These are phyloP conservation scores for Carex pumila DNA, from an alignment of 176 grass and related monocot genomes.

Conservation along the genomic window DNA sequence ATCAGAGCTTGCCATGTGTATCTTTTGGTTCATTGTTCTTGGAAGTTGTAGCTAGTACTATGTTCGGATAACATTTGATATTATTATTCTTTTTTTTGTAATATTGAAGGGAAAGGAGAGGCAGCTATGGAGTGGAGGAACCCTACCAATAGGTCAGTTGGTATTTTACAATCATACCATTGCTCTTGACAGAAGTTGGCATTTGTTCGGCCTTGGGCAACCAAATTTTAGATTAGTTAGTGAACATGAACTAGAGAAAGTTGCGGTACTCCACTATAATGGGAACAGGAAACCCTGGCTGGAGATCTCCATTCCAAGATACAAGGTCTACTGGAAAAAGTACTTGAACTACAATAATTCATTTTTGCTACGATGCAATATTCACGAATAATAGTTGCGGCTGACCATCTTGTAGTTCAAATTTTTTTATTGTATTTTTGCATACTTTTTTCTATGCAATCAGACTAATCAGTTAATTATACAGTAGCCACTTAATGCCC, in stretches of 20 bases:
- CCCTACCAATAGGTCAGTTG: slow-evolving; percentile 59
- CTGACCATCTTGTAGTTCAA: not conserved
- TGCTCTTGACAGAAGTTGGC: slow-evolving; percentile 58
- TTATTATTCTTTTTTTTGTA: not conserved
- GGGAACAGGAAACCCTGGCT: slow-evolving; percentile 79
- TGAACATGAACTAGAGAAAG: slow-evolving; percentile 40
- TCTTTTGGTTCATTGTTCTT: not conserved
- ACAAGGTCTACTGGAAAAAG: slow-evolving; percentile 61
- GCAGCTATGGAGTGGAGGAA: slow-evolving; percentile 64
- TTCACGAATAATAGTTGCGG: slow-evolving; percentile 38
- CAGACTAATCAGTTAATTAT: not conserved
- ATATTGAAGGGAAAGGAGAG: slow-evolving; percentile 48
- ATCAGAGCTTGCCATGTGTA: not conserved
- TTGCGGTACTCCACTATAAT: slow-evolving; percentile 58
- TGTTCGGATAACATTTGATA: not conserved
- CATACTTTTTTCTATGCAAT: not conserved
- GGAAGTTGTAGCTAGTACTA: not conserved
- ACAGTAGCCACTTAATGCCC: not conserved
- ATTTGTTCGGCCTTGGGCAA: slow-evolving; percentile 54
- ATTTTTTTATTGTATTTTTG: not conserved
- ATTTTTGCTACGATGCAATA: slow-evolving; percentile 66
- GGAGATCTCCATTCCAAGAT: slow-evolving; percentile 61
- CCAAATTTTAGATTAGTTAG: slow-evolving; percentile 8
- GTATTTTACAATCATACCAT: slow-evolving; percentile 69
- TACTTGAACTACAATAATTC: slow-evolving; percentile 52